Conservation (phyloP, 495 filamentous ascomycete genomes). For the Aeminium ludgeri region DNA sequence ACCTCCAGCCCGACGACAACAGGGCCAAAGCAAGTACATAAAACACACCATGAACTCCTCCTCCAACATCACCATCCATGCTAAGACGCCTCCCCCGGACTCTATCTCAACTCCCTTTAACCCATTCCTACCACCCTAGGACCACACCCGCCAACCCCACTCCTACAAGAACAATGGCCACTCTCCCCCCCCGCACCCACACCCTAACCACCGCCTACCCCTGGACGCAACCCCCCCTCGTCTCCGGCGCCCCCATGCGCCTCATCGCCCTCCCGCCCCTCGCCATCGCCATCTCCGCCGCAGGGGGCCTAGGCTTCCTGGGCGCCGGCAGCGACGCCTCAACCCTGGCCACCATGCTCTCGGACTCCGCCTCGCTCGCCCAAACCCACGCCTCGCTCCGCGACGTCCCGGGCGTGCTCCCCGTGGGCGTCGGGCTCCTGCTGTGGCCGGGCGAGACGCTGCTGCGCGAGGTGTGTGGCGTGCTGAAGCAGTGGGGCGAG, state of each 20-base stretch:
- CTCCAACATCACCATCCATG: too few species aligned
- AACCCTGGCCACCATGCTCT: conserved; percentile 17
- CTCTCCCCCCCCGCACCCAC: too few species aligned
- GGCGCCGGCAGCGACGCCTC: conserved; percentile 23
- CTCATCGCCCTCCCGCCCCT: conserved; percentile 45
- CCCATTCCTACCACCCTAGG: too few species aligned
- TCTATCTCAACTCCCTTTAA: too few species aligned
- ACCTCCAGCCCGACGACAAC: too few species aligned
- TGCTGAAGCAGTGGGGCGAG: conserved; percentile 30
- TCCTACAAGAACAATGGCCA: too few species aligned
- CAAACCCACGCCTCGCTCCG: conserved; percentile 12
- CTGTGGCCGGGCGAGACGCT: conserved; percentile 32
- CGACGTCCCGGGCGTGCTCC: conserved; percentile 24
- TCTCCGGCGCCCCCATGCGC: conserved; percentile 58
- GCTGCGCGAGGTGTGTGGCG: conserved; percentile 27
- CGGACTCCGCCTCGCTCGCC: conserved; percentile 13
- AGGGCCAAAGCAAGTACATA: too few species aligned
- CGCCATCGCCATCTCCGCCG: conserved; percentile 40
- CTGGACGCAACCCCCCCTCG: conserved; percentile 45
- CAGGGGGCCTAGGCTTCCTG: conserved; percentile 33
- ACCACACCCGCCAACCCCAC: too few species aligned
- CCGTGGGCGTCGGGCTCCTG: conserved; percentile 48
- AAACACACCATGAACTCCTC: too few species aligned
- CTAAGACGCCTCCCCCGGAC: too few species aligned
- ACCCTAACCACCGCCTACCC: too few species aligned